Evolutionary conservation across 2,329 filamentous ascomycete species (phyloP), one percentile per base, ranked within the genome.

Genomic region (Nemania abortiva): DNA sequence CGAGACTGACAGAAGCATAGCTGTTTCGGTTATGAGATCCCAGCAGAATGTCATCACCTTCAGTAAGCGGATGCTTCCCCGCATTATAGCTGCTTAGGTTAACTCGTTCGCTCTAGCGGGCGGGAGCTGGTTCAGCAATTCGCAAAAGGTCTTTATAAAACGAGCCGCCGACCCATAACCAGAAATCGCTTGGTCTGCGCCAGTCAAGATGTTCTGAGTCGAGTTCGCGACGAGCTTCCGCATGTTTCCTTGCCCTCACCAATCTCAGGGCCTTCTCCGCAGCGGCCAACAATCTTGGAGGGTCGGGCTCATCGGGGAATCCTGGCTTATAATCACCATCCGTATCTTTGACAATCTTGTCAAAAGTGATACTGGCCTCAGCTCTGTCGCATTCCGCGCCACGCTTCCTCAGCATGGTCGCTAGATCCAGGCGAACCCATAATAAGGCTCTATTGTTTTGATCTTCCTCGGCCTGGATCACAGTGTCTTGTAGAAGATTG

Each of bases 381-480:
- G 52, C 52, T 34, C 52, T 54, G 52, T 54, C 52, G 15, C 27
- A 54, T 22, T 34, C 52, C 13, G 15, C 7, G 7, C 22, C 52
- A 20, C 52, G 52, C 10, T 20, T 54, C 24, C 52, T 54, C 27
- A 54, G 27, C 27, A 54, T 15, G 7, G 52, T 54, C 15, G 52
- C 52, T n/a, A 54, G 5, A 24, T 54, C 52, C 31, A 54, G 29
- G 24, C 52, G 52, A 54, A 54, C n/a, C 52, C 52, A 54, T 22
- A 54, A 54, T 11, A 54, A n/a, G 11, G 52, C 52, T 54, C 52
- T 54, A 24, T 54, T 54, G 27, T 31, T 31, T 54, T 34, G 52
- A 54, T 34, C 52, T 10, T 54, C 52, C 52, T 54, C 52, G 27
- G 52, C 52, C 52, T 54, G 52, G 52, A 54, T 54, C 11, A 54